Evolutionary conservation across 345 rosid genomes (phyloP).

Genomic region (Trapa bicornis): DNA sequence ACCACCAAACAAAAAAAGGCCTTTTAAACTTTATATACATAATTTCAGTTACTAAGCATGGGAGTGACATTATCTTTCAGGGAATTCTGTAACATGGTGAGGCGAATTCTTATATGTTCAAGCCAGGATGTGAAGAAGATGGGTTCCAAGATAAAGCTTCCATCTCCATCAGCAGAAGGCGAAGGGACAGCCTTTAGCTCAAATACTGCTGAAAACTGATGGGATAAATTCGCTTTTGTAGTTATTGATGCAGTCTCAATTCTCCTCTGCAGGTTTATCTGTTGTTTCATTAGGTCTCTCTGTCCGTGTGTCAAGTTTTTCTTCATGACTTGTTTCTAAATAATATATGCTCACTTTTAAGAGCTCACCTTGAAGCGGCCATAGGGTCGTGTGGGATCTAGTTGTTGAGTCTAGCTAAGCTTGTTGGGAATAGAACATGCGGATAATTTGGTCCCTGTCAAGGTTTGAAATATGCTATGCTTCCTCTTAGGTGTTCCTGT

Average conservation of each 20-base stretch:
- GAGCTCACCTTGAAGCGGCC: conserved; percentile 15
- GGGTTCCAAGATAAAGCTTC: conserved; percentile 39
- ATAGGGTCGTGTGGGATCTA: conserved; percentile 3
- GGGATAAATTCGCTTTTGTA: not conserved
- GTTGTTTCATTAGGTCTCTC: not conserved
- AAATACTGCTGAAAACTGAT: conserved; percentile 43
- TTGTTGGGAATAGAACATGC: conserved; percentile 2
- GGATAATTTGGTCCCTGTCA: conserved; percentile 4
- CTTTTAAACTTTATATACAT: not conserved
- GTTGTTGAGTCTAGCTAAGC: not conserved
- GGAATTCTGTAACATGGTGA: conserved; percentile 88
- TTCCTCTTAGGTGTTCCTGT: too few species aligned
- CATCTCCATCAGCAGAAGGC: conserved; percentile 34
- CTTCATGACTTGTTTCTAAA: not conserved
- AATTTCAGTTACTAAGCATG: not conserved
- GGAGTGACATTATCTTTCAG: conserved; percentile 21
- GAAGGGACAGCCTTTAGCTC: conserved; percentile 44
- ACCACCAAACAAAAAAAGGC: not conserved
- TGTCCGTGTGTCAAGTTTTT: conserved; percentile 1
- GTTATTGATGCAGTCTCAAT: too few species aligned
- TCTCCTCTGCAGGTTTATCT: conserved; percentile 1
- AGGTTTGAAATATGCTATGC: not conserved
- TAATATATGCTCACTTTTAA: conserved; percentile 29
- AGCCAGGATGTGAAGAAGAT: conserved; percentile 75
- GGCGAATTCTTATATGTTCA: conserved; percentile 66